phyloP scores from a whole-genome alignment of 345 rosid genomes.

The Lumnitzera racemosa region DNA sequence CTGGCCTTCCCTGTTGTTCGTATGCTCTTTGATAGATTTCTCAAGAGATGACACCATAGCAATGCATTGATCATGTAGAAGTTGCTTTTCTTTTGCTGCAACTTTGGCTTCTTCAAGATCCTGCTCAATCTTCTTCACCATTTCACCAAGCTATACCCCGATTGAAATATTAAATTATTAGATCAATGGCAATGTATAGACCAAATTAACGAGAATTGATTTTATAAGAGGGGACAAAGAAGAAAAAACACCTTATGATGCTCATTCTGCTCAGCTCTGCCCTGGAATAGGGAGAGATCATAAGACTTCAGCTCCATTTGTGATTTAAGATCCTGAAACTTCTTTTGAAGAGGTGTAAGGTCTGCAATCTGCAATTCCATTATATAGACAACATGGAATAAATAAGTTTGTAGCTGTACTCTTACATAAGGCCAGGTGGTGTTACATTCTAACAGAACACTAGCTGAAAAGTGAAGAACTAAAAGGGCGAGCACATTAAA shows the following conservation, averaged over 20 bases:
- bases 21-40: slow-evolving; percentile 75
- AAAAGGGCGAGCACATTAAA: not conserved
- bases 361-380: slow-evolving; percentile 61
- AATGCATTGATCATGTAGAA: slow-evolving; percentile 43
- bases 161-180: not conserved
- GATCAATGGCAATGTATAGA: not conserved
- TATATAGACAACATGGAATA: slow-evolving; percentile 13
- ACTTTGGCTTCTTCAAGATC: slow-evolving; percentile 70
- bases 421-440: no score
- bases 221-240: slow-evolving; percentile 1
- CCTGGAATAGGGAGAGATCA: slow-evolving; percentile 81
- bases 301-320: slow-evolving; percentile 82
- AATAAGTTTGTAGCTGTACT: not conserved
- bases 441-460: no score
- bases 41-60: slow-evolving; percentile 51
- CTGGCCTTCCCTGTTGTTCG: slow-evolving; percentile 66
- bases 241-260: slow-evolving; percentile 73
- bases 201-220: not conserved
- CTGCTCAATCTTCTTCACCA: slow-evolving; percentile 72
- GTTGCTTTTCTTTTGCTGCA: slow-evolving; percentile 58
- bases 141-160: slow-evolving; percentile 57
- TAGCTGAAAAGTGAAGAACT: not conserved
- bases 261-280: slow-evolving; percentile 94
- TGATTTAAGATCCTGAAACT: slow-evolving; percentile 55
- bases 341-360: slow-evolving; percentile 67